These are phyloP conservation scores for Ogataea henricii DNA, from an alignment of 805 yeast species.

Conservation along the genomic window DNA sequence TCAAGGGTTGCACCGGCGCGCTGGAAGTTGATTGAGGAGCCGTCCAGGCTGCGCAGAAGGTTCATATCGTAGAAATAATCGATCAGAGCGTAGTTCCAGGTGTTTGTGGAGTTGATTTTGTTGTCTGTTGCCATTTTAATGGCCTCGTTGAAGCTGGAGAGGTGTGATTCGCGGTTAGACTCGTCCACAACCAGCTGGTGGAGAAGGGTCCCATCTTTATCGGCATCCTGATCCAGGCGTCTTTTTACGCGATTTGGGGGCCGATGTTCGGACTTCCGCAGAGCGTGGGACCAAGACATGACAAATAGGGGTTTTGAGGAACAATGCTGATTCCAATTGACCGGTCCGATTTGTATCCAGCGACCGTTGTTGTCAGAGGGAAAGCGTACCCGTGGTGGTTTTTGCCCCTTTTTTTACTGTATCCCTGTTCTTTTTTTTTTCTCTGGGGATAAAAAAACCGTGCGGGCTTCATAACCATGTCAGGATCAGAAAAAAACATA, in stretches of 20 bases:
- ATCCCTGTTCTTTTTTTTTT: neutral
- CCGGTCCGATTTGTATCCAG: too few species aligned
- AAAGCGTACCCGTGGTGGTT: too few species aligned
- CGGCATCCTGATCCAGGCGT: slow-evolving; percentile 8
- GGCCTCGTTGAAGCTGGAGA: slow-evolving; percentile 27
- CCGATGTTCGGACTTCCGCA: neutral
- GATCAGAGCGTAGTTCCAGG: slow-evolving; percentile 53
- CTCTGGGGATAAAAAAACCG: neutral
- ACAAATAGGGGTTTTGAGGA: too few species aligned
- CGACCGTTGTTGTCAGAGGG: too few species aligned
- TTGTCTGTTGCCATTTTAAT: slow-evolving; percentile 34
- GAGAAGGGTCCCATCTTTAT: neutral
- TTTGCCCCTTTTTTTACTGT: neutral
- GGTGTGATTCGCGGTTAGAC: slow-evolving; percentile 13
- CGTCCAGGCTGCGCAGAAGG: slow-evolving; percentile 42
- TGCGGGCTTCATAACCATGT: slow-evolving; percentile 16
- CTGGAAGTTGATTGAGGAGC: slow-evolving; percentile 47
- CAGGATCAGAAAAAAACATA: neutral
- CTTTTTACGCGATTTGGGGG: slow-evolving; percentile 6
- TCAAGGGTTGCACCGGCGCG: slow-evolving; percentile 51
- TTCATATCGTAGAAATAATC: slow-evolving; percentile 55
- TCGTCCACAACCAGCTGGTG: slow-evolving; percentile 10
- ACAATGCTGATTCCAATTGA: too few species aligned
- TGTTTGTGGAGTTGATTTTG: slow-evolving; percentile 49
- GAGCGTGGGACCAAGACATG: too few species aligned